Percentiles rank a stretch among this genome's conserved stretches.
Conservation (phyloP, 768 basidiomycete genomes). For the Termitomyces sp. region DNA sequence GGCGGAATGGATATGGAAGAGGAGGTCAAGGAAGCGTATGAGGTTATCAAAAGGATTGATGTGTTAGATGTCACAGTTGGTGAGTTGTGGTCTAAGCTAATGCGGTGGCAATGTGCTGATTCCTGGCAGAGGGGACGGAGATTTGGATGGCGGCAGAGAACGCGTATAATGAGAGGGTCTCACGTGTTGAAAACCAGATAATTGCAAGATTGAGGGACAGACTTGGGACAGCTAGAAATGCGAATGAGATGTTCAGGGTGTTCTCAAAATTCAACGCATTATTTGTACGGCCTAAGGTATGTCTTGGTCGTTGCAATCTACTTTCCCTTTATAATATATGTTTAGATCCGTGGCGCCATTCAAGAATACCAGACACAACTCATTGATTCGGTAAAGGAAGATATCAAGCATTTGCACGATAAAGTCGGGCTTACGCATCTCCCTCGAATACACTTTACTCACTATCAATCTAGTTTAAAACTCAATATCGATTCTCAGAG, state of each 20-base stretch:
- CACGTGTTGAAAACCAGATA: constrained; percentile 97
- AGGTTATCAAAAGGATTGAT: constrained; percentile 95
- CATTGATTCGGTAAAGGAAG: constrained; percentile 98
- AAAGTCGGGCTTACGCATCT: constrained; percentile 44
- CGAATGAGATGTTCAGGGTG: constrained; percentile 99
- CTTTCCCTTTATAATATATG: neutral
- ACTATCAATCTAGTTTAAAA: constrained; percentile 66
- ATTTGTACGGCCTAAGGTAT: constrained; percentile 91
- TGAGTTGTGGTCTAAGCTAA: constrained; percentile 29
- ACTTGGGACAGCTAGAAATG: constrained; percentile 91
- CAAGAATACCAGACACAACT: constrained; percentile 99
- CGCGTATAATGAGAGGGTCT: constrained; percentile 96
- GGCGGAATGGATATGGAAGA: constrained; percentile 98
- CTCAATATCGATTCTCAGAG: constrained; percentile 91
- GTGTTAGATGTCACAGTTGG: constrained; percentile 91
- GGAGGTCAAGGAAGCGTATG: constrained; percentile 94
- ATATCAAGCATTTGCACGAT: constrained; percentile 91
- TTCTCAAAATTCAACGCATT: constrained; percentile 98
- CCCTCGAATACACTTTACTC: neutral
- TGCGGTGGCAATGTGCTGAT: neutral
- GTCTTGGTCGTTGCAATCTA: constrained; percentile 7
- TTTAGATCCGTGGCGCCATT: constrained; percentile 91
- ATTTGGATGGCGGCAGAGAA: constrained; percentile 98
- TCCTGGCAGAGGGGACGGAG: constrained; percentile 78
- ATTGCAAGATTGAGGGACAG: constrained; percentile 89